Percentiles rank a stretch among this genome's conserved stretches.
These are phyloP conservation scores for Rutstroemia sp. DNA, from an alignment of 2,329 filamentous ascomycete genomes.

Conservation along the genomic window DNA sequence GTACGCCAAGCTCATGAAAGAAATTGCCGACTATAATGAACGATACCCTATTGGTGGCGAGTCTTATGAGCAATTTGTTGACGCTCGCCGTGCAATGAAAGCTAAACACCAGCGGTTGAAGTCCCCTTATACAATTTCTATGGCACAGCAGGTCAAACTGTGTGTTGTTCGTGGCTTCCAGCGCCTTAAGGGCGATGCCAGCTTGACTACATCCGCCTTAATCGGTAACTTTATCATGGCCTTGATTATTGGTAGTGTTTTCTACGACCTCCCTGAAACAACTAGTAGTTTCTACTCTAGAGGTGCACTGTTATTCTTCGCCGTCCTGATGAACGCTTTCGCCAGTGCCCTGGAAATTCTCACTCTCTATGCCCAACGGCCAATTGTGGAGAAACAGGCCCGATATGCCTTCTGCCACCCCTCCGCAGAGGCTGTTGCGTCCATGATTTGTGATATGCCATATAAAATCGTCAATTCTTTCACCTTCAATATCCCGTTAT, in stretches of 20 bases:
- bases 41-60: constrained; percentile 33
- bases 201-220: constrained; percentile 9
- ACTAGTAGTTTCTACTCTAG: constrained; percentile 52
- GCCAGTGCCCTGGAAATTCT: constrained; percentile 51
- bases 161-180: constrained; percentile 75
- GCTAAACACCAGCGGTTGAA: constrained; percentile 43
- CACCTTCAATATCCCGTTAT: constrained; percentile 66
- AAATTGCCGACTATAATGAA: constrained; percentile 21
- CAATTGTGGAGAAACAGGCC: constrained; percentile 39
- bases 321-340: constrained; percentile 57
- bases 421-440: constrained; percentile 44
- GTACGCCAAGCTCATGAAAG: constrained; percentile 32
- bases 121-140: constrained; percentile 14
- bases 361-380: constrained; percentile 29
- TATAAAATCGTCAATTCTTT: constrained; percentile 45
- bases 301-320: constrained; percentile 58
- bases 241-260: constrained; percentile 54
- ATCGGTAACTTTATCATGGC: constrained; percentile 39
- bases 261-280: constrained; percentile 47
- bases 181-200: constrained; percentile 49
- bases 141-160: constrained; percentile 63
- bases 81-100: constrained; percentile 40
- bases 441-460: constrained; percentile 48
- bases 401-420: constrained; percentile 42
- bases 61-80: constrained; percentile 41